These are phyloP conservation scores for Drechslera avenae DNA, from an alignment of 2,329 filamentous ascomycete species.

Conservation along the genomic window DNA sequence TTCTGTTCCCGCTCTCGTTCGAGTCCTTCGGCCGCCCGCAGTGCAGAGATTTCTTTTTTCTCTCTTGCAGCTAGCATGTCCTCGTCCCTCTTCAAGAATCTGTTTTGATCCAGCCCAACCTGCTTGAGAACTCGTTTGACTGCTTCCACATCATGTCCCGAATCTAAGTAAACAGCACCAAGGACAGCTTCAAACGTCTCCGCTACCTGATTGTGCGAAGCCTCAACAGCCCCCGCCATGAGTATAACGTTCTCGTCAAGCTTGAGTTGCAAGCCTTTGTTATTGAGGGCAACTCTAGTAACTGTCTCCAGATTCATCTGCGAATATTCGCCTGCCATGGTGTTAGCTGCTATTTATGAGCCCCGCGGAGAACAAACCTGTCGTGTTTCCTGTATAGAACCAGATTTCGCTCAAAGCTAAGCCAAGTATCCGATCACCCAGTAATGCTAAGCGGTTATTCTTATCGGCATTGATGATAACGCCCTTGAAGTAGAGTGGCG, in stretches of 20 bases:
- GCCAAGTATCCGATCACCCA: constrained; percentile 27
- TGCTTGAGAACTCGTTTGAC: constrained; percentile 17
- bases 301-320: constrained; percentile 2
- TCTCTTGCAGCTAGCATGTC: not conserved
- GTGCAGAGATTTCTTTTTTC: not conserved
- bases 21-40: not conserved
- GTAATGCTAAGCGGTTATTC: constrained; percentile 29
- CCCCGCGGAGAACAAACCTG: constrained; percentile 3
- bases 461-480: constrained; percentile 1
- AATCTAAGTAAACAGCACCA: constrained; percentile 32
- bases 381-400: constrained; percentile 19
- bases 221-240: too few species aligned
- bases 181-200: constrained; percentile 31
- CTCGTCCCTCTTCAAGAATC: constrained; percentile 8
- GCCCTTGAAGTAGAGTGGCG: constrained; percentile 25
- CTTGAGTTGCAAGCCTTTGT: constrained; percentile 11
- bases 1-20: not conserved
- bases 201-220: constrained; percentile 10
- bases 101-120: constrained; percentile 16
- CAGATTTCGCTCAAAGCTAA: constrained; percentile 24
- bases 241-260: not conserved
- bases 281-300: constrained; percentile 10
- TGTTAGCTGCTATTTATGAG: constrained; percentile 5
- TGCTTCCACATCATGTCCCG: constrained; percentile 6
- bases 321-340: constrained; percentile 8